phyloP scores from a whole-genome alignment of 1,284 basidiomycete genomes.

The Boletellus dicymbophilus region DNA sequence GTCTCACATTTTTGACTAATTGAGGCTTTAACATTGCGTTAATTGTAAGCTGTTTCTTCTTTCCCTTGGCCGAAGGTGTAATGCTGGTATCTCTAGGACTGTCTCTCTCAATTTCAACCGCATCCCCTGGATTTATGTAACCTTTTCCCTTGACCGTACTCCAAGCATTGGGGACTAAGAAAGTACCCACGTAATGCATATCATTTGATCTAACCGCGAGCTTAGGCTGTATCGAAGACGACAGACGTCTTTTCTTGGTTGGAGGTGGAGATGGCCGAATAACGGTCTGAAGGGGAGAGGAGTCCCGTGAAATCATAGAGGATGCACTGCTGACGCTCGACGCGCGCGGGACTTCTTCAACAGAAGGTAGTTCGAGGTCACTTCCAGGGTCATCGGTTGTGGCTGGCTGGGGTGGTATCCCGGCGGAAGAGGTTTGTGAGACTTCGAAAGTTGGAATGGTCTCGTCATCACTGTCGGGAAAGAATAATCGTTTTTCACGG shows the following conservation, averaged over 20 bases:
- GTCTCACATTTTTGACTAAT: conserved; percentile 44
- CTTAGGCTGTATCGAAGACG: conserved; percentile 23
- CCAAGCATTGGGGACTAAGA: conserved; percentile 78
- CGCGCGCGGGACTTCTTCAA: conserved; percentile 37
- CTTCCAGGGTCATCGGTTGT: conserved; percentile 30
- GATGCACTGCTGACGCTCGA: conserved; percentile 44
- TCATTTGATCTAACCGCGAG: conserved; percentile 3
- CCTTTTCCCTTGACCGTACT: conserved; percentile 75
- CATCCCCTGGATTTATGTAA: conserved; percentile 67
- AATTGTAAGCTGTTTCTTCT: conserved; percentile 68
- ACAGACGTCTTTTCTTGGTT: conserved; percentile 55
- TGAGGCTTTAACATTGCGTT: conserved; percentile 65
- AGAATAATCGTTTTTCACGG: conserved; percentile 46
- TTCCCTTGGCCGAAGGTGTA: conserved; percentile 37
- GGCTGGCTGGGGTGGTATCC: not conserved
- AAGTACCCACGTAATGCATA: conserved; percentile 64
- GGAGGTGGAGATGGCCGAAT: conserved; percentile 31
- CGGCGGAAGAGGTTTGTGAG: conserved; percentile 14
- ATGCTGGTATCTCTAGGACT: conserved; percentile 35
- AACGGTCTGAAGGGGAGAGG: conserved; percentile 26
- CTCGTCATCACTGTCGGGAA: conserved; percentile 62
- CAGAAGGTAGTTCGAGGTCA: conserved; percentile 34
- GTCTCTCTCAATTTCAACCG: conserved; percentile 59
- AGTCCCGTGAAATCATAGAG: conserved; percentile 30
- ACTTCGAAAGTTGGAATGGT: conserved; percentile 29